These are phyloP conservation scores for Microsporum audouinii DNA, from an alignment of 2,329 filamentous ascomycete species.

Conservation along the genomic window DNA sequence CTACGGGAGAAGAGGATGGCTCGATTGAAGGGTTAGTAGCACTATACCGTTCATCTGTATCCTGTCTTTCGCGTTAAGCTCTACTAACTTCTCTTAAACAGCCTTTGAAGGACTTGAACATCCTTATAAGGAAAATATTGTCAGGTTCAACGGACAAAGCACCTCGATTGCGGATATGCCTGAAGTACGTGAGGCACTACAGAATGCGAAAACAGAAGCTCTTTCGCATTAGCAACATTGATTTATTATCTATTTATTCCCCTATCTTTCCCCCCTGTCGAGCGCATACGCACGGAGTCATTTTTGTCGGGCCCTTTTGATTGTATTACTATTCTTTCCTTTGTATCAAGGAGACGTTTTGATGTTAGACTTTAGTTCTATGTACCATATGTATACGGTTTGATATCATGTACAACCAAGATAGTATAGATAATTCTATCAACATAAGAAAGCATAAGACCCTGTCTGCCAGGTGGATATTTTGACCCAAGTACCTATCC, in stretches of 20 bases:
- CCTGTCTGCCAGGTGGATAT: neutral
- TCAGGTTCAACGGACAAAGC: slow-evolving; percentile 55
- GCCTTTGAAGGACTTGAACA: slow-evolving; percentile 88
- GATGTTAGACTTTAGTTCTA: neutral
- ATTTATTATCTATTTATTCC: slow-evolving; percentile 16
- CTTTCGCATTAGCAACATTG: slow-evolving; percentile 13
- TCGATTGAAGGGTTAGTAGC: slow-evolving; percentile 59
- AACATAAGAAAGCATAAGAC: neutral
- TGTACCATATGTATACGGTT: slow-evolving; percentile 2
- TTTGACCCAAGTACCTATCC: neutral
- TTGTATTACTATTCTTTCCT: slow-evolving; percentile 3
- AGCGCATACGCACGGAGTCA: slow-evolving; percentile 6
- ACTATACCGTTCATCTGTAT: neutral
- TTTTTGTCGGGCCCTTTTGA: neutral
- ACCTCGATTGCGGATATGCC: slow-evolving; percentile 24
- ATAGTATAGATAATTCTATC: neutral
- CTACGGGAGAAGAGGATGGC: slow-evolving; percentile 77
- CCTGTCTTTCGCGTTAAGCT: neutral
- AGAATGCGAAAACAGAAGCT: slow-evolving; percentile 20
- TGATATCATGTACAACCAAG: neutral
- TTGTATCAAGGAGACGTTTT: neutral
- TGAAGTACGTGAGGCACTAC: slow-evolving; percentile 29
- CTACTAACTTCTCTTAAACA: slow-evolving; percentile 18
- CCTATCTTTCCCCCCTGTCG: slow-evolving; percentile 14
- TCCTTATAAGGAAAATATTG: slow-evolving; percentile 80